Base-by-base conservation (phyloP, 129 eudicot genomes). In the Flaveria brownii region DNA sequence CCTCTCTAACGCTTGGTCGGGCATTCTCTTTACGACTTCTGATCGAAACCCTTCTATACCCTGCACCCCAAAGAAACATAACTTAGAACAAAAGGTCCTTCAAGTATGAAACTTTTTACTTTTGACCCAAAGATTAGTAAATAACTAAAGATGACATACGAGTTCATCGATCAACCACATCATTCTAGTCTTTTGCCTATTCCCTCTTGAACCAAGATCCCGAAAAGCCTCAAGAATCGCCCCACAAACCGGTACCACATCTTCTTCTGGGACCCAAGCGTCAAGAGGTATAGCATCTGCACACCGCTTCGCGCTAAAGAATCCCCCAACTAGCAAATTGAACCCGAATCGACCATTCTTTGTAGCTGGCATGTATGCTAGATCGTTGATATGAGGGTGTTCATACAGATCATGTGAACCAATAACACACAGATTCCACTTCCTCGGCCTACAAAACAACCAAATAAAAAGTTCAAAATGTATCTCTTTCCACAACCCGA, bases 131-230 rank as follows among this genome's bases (percentile, higher is more conserved):
- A 14, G 41, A 3, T 67, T 8, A 28, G 16, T 18, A 30, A 28
- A 30, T 30, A 4, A 36, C 41, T 36, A 16, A 43, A 56, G 1
- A 43, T 41, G 56, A 39, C 93, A 68, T 68, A 93, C 98, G 52
- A 93, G 91, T 85, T 93, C 98, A 73, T 93, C 98, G 0, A 93
- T 93, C 52, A 93, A 74, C 97, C 98, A 93, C 98, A 93, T 93
- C 98, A 93, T 93, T 86, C 98, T 93, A 9, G 88, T 82, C 85
- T 87, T 93, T 78, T 93, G 98, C 77, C 97, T 81, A 81, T 93
- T 93, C 62, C 97, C 98, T 83, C 98, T 79, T 0, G 77, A 64
- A 65, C 98, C 98, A 25, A 93, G 98, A 79, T 93, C 98, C 30
- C 98, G 87, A 75, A 83, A 93, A 30, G 98, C 86, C 81, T 93